Conservation (phyloP, 1,139 yeast genomes). For the Sugiyamaella castrensis region DNA sequence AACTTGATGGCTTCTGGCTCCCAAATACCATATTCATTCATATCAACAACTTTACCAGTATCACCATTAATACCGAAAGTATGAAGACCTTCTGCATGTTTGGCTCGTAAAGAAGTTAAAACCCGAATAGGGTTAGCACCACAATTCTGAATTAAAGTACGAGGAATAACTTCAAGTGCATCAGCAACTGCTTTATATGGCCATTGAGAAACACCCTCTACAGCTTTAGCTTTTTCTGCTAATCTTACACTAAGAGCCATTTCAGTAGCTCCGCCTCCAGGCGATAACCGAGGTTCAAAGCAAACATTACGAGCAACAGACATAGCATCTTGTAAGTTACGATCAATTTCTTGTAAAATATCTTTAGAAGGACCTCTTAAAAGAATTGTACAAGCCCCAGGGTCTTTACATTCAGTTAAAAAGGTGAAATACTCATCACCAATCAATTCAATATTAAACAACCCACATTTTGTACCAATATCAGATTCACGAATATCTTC, state of each 20-base stretch:
- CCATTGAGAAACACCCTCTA: conserved; percentile 97
- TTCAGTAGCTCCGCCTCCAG: conserved; percentile 99
- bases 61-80: conserved; percentile 96
- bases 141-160: conserved; percentile 94
- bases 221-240: conserved; percentile 84
- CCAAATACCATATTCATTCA: conserved; percentile 96
- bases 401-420: conserved; percentile 74
- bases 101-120: conserved; percentile 87
- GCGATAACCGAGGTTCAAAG: conserved; percentile 91
- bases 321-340: conserved; percentile 98
- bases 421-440: conserved; percentile 97
- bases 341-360: conserved; percentile 90
- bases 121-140: conserved; percentile 95
- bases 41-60: conserved; percentile 87
- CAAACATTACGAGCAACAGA: conserved; percentile 94
- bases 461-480: conserved; percentile 83
- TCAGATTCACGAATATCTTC: conserved; percentile 92
- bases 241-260: conserved; percentile 94
- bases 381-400: conserved; percentile 90
- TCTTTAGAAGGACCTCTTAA: conserved; percentile 97
- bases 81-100: conserved; percentile 81
- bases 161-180: conserved; percentile 96
- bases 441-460: conserved; percentile 88
- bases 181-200: conserved; percentile 99
- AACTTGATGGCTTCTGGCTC: conserved; percentile 98